phyloP scores from a whole-genome alignment of 768 basidiomycete genomes.

The Suillus ampliporus region DNA sequence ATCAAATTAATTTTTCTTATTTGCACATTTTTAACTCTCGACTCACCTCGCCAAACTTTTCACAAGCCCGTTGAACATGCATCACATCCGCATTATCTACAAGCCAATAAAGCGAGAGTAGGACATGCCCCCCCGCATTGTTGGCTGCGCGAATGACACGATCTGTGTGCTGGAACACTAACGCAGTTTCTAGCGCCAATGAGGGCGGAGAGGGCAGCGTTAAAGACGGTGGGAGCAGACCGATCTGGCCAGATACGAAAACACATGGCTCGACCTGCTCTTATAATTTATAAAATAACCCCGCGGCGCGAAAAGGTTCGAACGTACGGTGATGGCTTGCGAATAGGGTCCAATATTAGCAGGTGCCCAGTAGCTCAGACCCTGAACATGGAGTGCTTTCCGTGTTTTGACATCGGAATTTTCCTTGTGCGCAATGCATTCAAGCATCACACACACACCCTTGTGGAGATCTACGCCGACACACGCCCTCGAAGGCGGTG shows the following conservation, averaged over 20 bases:
- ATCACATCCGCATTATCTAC: constrained; percentile 43
- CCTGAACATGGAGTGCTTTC: constrained; percentile 90
- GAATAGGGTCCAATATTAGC: constrained; percentile 99
- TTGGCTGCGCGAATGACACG: constrained; percentile 67
- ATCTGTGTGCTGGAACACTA: constrained; percentile 80
- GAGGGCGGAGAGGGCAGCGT: constrained; percentile 57
- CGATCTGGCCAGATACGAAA: constrained; percentile 97
- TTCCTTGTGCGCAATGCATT: constrained; percentile 67
- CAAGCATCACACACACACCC: constrained; percentile 65
- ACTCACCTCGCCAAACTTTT: constrained; percentile 27
- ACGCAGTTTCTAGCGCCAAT: constrained; percentile 67
- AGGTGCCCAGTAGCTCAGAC: constrained; percentile 98
- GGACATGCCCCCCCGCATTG: constrained; percentile 61
- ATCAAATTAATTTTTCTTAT: not conserved
- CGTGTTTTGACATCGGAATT: constrained; percentile 39
- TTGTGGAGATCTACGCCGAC: constrained; percentile 77
- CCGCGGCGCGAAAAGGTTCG: not conserved
- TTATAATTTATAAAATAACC: constrained; percentile 3
- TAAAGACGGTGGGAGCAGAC: constrained; percentile 78
- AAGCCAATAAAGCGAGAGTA: constrained; percentile 80
- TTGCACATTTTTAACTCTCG: not conserved
- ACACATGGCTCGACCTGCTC: constrained; percentile 71
- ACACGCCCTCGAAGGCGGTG: constrained; percentile 95
- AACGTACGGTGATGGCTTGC: constrained; percentile 81
- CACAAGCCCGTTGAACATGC: constrained; percentile 48